Evolutionary conservation across 2,329 filamentous ascomycete species (phyloP).

Genomic region (Cladorrhinum sp.): DNA sequence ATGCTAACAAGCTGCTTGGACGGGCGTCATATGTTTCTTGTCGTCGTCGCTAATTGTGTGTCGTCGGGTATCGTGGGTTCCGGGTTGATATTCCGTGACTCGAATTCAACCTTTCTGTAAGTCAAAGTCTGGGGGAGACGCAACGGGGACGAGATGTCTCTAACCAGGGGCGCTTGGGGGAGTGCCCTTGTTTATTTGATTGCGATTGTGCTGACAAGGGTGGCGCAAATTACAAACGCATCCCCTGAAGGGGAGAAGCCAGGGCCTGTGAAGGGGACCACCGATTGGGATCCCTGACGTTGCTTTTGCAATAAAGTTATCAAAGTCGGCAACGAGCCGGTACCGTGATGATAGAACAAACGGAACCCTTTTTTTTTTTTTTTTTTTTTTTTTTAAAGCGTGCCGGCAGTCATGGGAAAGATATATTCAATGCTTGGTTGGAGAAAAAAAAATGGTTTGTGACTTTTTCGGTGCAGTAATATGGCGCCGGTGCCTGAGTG

Average conservation of each 20-base stretch:
- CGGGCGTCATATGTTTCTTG: conserved; percentile 24
- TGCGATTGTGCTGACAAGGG: conserved; percentile 33
- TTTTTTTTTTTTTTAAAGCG: background rate
- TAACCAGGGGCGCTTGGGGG: conserved; percentile 18
- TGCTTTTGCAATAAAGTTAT: conserved; percentile 18
- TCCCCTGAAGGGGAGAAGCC: conserved; percentile 21
- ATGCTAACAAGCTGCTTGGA: conserved; percentile 22
- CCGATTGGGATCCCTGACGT: conserved; percentile 14
- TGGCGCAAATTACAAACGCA: conserved; percentile 39
- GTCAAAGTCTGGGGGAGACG: conserved; percentile 13
- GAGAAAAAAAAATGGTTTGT: background rate
- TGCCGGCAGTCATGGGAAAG: background rate
- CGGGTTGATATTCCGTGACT: conserved; percentile 15
- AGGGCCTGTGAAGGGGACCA: conserved; percentile 3
- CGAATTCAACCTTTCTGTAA: background rate
- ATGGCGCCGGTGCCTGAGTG: background rate
- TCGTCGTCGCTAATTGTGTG: conserved; percentile 21
- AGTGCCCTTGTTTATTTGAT: conserved; percentile 36
- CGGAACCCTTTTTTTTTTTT: background rate
- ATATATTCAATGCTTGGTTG: background rate
- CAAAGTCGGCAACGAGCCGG: conserved; percentile 10
- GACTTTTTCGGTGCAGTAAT: background rate
- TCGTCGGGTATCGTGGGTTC: conserved; percentile 1
- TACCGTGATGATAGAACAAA: conserved; percentile 7
- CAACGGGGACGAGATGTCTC: conserved; percentile 13